Percentiles rank a stretch among this genome's conserved stretches.
These are phyloP conservation scores for Nakazawaea ishiwadae DNA, from an alignment of 805 yeast species.

Conservation along the genomic window DNA sequence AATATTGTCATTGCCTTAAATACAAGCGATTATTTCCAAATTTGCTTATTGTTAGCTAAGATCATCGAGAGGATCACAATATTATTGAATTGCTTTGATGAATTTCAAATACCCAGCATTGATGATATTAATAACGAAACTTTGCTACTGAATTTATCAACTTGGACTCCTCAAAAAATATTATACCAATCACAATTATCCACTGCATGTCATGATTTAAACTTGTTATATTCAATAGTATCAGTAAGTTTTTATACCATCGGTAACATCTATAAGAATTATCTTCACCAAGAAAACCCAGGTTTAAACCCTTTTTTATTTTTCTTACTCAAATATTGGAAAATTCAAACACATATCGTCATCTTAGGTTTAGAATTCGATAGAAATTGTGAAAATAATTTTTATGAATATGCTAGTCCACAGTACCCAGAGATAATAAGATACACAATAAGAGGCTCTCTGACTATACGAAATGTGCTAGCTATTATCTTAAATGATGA, in stretches of 20 bases:
- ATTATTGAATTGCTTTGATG: slow-evolving; percentile 39
- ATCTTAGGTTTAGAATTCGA: slow-evolving; percentile 58
- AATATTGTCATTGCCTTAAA: slow-evolving; percentile 44
- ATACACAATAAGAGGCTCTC: slow-evolving; percentile 53
- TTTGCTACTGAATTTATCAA: slow-evolving; percentile 26
- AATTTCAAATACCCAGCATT: slow-evolving; percentile 32
- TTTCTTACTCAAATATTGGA: slow-evolving; percentile 59
- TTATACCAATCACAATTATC: slow-evolving; percentile 20
- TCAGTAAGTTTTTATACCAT: slow-evolving; percentile 39
- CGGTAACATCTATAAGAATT: slow-evolving; percentile 33
- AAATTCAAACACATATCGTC: slow-evolving; percentile 55
- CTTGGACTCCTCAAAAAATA: slow-evolving; percentile 34
- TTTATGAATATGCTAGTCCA: slow-evolving; percentile 17
- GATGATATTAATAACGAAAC: slow-evolving; percentile 34
- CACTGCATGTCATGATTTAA: slow-evolving; percentile 32
- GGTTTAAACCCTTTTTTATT: slow-evolving; percentile 60
- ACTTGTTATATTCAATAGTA: slow-evolving; percentile 40
- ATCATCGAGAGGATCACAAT: slow-evolving; percentile 28
- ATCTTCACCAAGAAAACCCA: slow-evolving; percentile 28
- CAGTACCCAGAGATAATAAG: slow-evolving; percentile 42
- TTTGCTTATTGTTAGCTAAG: slow-evolving; percentile 23
- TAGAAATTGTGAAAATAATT: slow-evolving; percentile 40
- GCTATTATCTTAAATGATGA: slow-evolving; percentile 57
- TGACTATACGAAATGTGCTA: slow-evolving; percentile 56
- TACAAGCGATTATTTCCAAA: slow-evolving; percentile 20